phyloP scores from a whole-genome alignment of 306 rosid genomes.

The Canavalia ensiformis region DNA sequence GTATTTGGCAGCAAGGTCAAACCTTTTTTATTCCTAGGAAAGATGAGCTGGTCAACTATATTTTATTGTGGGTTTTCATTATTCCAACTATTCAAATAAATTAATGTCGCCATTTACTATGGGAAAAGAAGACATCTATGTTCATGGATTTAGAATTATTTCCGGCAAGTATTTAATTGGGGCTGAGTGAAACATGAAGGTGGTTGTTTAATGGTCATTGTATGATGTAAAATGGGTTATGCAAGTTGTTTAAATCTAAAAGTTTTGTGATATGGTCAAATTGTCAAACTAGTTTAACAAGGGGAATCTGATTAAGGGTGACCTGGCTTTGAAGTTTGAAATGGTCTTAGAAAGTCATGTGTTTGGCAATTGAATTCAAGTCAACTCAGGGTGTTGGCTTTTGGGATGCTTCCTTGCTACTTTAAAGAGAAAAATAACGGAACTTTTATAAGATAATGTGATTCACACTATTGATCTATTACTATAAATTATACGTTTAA shows the following conservation, averaged over 20 bases:
- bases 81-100: conserved; percentile 7
- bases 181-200: neutral
- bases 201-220: conserved; percentile 14
- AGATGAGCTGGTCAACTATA: conserved; percentile 53
- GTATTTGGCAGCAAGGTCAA: conserved; percentile 47
- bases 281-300: neutral
- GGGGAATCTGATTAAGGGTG: conserved; percentile 25
- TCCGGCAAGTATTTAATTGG: conserved; percentile 2
- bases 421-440: too few species aligned
- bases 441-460: too few species aligned
- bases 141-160: neutral
- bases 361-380: neutral
- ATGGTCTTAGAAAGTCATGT: neutral
- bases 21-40: conserved; percentile 39
- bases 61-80: conserved; percentile 1
- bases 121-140: neutral
- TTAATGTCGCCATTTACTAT: neutral
- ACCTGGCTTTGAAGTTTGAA: conserved; percentile 30
- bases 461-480: too few species aligned
- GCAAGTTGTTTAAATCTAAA: conserved; percentile 41
- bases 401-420: too few species aligned
- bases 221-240: conserved; percentile 29
- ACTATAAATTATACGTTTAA: too few species aligned
- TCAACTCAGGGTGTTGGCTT: neutral
- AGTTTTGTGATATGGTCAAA: neutral